Conservation (phyloP, 2,329 filamentous ascomycete species). For the Aspergillus ochraceus region DNA sequence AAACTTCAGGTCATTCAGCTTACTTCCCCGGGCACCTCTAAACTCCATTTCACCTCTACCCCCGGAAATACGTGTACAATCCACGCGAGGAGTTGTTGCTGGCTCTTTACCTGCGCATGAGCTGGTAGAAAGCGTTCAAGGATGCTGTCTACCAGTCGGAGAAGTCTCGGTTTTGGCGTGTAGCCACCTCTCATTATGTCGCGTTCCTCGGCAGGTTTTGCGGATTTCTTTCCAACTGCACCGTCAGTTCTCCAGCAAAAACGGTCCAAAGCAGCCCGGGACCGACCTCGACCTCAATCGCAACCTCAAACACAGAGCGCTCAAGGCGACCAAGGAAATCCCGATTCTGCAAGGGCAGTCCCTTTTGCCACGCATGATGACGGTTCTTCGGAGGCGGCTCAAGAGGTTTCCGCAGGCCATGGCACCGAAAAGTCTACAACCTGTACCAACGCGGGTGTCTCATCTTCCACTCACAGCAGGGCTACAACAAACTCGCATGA, state of each 20-base stretch:
- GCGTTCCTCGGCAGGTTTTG: conserved; percentile 78
- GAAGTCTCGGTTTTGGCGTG: conserved; percentile 36
- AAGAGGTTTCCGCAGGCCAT: conserved; percentile 13
- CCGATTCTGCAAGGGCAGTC: conserved; percentile 9
- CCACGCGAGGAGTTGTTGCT: conserved; percentile 19
- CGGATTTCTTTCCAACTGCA: conserved; percentile 81
- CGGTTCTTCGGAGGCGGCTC: conserved; percentile 13
- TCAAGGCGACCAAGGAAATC: conserved; percentile 14
- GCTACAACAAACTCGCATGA: conserved; percentile 59
- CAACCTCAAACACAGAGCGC: conserved; percentile 22
- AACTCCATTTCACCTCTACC: background rate
- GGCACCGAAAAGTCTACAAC: conserved; percentile 71
- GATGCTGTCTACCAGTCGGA: conserved; percentile 41
- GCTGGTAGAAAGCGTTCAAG: conserved; percentile 28
- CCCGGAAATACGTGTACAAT: conserved; percentile 6
- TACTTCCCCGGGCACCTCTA: background rate
- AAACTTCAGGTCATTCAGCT: background rate
- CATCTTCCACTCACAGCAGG: conserved; percentile 62
- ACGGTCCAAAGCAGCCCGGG: conserved; percentile 52
- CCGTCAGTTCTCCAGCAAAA: conserved; percentile 61
- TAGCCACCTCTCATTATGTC: conserved; percentile 64
- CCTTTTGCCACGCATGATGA: conserved; percentile 16
- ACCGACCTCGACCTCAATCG: conserved; percentile 61
- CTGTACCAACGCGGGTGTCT: conserved; percentile 70
- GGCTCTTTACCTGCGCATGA: conserved; percentile 24